phyloP scores from a whole-genome alignment of 495 filamentous ascomycete genomes.

The Talaromyces thailandensis region DNA sequence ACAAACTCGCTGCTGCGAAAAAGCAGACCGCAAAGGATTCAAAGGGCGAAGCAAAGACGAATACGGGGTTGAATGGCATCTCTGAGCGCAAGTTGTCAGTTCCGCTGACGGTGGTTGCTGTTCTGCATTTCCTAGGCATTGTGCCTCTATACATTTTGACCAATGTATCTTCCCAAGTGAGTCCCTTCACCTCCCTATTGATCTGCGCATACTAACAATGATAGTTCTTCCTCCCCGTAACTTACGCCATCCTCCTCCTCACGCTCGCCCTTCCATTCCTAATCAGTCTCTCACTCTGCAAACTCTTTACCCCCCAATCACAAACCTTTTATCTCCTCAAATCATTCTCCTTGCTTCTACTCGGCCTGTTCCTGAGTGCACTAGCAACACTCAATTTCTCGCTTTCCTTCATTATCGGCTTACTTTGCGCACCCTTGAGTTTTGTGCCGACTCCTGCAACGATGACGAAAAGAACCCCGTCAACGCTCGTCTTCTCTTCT shows the following conservation, averaged over 20 bases:
- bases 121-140: slow-evolving; percentile 67
- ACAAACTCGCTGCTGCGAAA: slow-evolving; percentile 9
- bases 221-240: slow-evolving; percentile 45
- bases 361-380: slow-evolving; percentile 84
- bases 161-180: slow-evolving; percentile 55
- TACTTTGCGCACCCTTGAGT: slow-evolving; percentile 65
- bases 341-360: slow-evolving; percentile 82
- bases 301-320: slow-evolving; percentile 7
- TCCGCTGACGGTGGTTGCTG: slow-evolving; percentile 62
- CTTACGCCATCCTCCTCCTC: slow-evolving; percentile 47
- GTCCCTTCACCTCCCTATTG: slow-evolving; percentile 14
- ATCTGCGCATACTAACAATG: slow-evolving; percentile 14
- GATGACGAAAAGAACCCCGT: slow-evolving; percentile 7
- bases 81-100: slow-evolving; percentile 69
- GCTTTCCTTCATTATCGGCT: slow-evolving; percentile 75
- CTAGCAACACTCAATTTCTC: slow-evolving; percentile 96
- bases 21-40: slow-evolving; percentile 10
- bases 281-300: slow-evolving; percentile 23
- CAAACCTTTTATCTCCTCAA: slow-evolving; percentile 57
- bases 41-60: neutral
- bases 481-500: slow-evolving; percentile 10
- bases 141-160: slow-evolving; percentile 86
- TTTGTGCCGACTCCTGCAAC: slow-evolving; percentile 41
- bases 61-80: slow-evolving; percentile 16
- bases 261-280: slow-evolving; percentile 48